Percentiles rank a stretch among this genome's conserved stretches.
Conservation (phyloP, 352 stramenopile genomes). For the Pythium angustatum region DNA sequence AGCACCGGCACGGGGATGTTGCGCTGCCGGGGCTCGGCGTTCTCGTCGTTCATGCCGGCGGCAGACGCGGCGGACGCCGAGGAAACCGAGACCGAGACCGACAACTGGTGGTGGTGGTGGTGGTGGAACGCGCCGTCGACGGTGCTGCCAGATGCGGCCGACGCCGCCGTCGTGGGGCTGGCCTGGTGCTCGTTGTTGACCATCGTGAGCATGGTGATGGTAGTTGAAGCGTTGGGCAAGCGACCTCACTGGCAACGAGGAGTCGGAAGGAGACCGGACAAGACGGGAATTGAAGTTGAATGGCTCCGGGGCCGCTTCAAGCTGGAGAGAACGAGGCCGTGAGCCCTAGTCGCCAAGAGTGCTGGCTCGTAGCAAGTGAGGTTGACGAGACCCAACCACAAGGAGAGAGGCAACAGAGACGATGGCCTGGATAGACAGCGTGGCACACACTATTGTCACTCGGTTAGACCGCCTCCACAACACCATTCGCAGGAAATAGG, state of each 20-base stretch:
- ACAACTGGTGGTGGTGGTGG: neutral
- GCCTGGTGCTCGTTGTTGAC: constrained; percentile 38
- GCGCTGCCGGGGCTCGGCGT: constrained; percentile 23
- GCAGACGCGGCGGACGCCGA: neutral
- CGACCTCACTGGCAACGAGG: too few species aligned
- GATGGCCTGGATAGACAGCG: too few species aligned
- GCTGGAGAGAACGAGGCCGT: constrained; percentile 31
- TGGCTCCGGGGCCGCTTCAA: constrained; percentile 74
- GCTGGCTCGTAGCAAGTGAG: neutral
- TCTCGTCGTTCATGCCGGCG: constrained; percentile 25
- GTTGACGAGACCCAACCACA: neutral
- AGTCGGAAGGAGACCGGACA: neutral
- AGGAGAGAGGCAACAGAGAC: too few species aligned
- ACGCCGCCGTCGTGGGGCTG: constrained; percentile 11
- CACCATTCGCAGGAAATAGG: neutral
- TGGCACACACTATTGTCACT: too few species aligned
- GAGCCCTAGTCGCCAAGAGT: constrained; percentile 10
- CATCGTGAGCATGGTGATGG: constrained; percentile 71
- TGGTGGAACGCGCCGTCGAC: neutral
- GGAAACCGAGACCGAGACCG: neutral
- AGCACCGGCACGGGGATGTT: constrained; percentile 31
- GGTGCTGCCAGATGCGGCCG: constrained; percentile 2
- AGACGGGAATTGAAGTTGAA: constrained; percentile 70
- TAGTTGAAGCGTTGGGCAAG: constrained; percentile 20
- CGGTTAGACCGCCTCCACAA: neutral